Conservation (phyloP, 1,284 basidiomycete species). For the Ustilago hordei region DNA sequence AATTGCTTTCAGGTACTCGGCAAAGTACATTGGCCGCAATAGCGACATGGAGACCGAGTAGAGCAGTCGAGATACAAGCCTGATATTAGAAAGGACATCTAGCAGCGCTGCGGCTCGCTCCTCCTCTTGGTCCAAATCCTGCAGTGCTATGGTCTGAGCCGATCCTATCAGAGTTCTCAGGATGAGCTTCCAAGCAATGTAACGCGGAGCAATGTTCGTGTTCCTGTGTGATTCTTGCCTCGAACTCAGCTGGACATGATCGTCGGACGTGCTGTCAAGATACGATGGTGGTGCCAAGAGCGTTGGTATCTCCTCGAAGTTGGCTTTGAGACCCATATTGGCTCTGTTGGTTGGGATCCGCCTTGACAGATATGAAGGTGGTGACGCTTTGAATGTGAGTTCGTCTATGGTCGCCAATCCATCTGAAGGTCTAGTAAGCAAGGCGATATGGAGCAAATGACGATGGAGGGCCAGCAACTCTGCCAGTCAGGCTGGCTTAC, state of each 20-base stretch:
- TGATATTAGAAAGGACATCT: slow-evolving; percentile 31
- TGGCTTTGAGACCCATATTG: slow-evolving; percentile 34
- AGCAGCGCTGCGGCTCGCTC: slow-evolving; percentile 18
- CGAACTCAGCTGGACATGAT: neutral
- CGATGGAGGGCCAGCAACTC: neutral
- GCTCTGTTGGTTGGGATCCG: neutral
- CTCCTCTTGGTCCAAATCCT: slow-evolving; percentile 32
- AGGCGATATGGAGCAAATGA: neutral
- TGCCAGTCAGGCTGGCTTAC: neutral
- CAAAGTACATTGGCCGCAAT: slow-evolving; percentile 28
- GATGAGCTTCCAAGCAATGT: slow-evolving; percentile 33
- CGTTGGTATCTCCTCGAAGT: slow-evolving; percentile 41
- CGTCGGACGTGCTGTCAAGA: slow-evolving; percentile 26
- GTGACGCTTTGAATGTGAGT: neutral
- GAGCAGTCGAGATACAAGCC: slow-evolving; percentile 36
- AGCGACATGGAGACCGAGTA: slow-evolving; percentile 39
- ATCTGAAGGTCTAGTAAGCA: neutral
- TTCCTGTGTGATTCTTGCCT: neutral
- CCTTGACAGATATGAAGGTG: neutral
- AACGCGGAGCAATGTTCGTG: slow-evolving; percentile 24
- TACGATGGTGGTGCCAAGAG: slow-evolving; percentile 41
- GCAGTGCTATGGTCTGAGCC: neutral
- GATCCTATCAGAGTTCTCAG: slow-evolving; percentile 7
- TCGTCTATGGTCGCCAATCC: neutral
- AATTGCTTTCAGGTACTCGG: slow-evolving; percentile 32